A percentile compares a stretch with the other conserved stretches of the same genome.
These are phyloP conservation scores for Penicillium canescens DNA, from an alignment of 495 filamentous ascomycete genomes.

Conservation along the genomic window DNA sequence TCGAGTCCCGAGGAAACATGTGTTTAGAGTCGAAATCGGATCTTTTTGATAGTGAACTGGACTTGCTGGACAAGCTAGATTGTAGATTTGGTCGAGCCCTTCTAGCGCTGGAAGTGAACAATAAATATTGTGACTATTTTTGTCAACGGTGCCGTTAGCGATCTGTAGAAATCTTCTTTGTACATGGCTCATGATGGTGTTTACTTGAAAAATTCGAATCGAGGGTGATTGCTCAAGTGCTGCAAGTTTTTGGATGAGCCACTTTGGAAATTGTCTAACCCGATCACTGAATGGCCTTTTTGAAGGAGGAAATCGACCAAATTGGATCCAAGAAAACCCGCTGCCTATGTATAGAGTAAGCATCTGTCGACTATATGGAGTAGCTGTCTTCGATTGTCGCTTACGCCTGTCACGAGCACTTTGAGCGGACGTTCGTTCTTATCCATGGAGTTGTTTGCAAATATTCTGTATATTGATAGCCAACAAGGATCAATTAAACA, in stretches of 20 bases:
- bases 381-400: no score
- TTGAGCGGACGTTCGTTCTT: no score
- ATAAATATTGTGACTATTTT: constrained; percentile 17
- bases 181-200: neutral
- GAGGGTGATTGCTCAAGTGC: constrained; percentile 7
- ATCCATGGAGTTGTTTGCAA: no score
- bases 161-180: neutral
- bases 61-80: constrained; percentile 23
- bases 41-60: constrained; percentile 23
- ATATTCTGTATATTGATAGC: no score
- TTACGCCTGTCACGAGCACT: no score
- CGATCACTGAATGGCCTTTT: constrained; percentile 16
- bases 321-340: constrained; percentile 20
- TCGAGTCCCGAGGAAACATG: constrained; percentile 12
- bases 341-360: constrained; percentile 5
- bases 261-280: constrained; percentile 16
- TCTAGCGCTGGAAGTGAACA: constrained; percentile 2
- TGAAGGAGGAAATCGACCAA: constrained; percentile 18
- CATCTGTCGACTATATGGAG: no score
- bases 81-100: constrained; percentile 16
- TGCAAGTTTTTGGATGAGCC: constrained; percentile 11
- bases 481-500: no score
- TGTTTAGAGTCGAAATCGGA: constrained; percentile 13
- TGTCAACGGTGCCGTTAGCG: neutral
- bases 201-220: constrained; percentile 14